Base-by-base conservation (phyloP, 129 eudicot genomes). In the Solidago caesia region DNA sequence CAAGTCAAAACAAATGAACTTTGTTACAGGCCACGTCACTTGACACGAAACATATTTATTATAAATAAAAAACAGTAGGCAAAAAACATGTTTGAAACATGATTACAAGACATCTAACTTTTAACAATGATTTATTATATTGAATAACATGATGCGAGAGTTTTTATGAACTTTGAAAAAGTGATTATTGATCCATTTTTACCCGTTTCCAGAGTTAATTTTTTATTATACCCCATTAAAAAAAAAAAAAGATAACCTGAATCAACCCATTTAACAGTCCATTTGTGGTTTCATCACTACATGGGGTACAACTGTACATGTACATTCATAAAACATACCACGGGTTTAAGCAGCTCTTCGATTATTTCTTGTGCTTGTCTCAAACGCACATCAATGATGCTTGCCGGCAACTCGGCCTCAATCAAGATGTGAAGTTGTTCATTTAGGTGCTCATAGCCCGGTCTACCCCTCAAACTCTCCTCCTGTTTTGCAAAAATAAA, bases 321-420 rank as follows among this genome's bases (percentile, higher is more conserved):
- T 64, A 44, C 70, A 44, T 65, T 65, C 13, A 44, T 65, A 67
- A 63, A 61, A 68, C 78, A 62, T 87, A 89, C 96, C 96, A 89
- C 92, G 9, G 96, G 96, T 77, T 83, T 90, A 42, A 91, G 89
- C 65, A 91, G 81, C 67, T 91, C 95, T 83, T 91, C 97, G 21
- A 91, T 73, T 47, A 91, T 88, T 75, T 86, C 92, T 58, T 81
- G 82, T 8, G 97, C 91, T 75, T 91, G 97, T 45, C 84, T 77
- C 85, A 91, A 71, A 51, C 91, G 84, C 7, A 77, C 74, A 78
- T 90, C 96, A 29, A 87, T 69, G 39, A 87, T 68, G 71, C 73
- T 83, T 44, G 82, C 82, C 33, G 92, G 83, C 68, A 90, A 64
- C 71, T 90, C 96, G 14, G 90, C 96, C 80, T 90, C 96, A 9